Evolutionary conservation across 2,329 filamentous ascomycete species (phyloP), one percentile per base, ranked within the genome.

Genomic region (Diaporthe sp.): DNA sequence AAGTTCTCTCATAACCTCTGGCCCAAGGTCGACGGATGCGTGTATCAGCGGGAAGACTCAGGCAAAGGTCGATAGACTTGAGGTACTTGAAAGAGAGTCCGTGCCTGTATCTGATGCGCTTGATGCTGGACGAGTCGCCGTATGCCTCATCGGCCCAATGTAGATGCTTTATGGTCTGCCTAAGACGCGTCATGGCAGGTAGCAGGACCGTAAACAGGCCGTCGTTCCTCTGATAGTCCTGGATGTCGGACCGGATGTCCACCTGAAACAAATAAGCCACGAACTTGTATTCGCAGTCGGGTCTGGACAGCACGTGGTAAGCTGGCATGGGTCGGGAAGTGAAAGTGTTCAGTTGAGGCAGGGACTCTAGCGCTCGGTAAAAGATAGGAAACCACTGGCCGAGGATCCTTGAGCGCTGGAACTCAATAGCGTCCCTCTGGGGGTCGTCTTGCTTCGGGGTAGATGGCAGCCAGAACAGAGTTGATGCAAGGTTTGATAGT

Each of bases 211-310:
- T 28, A 15, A 63, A 63, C 4, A 63, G 13, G 60, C 60, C 60
- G 25, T 63, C 57, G 57, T 60, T 60, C 28, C 57, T 60, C 22
- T 63, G 60, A 28, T 63, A 63, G 60, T 13, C 13, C 15, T 63
- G 37, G 15, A 63, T 44, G 3, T 63, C 22, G 10, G 34, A 6
- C 2, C 31, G 57, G 12, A 2, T 39, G 4, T 60, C 57, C 34
- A 39, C 39, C 12, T 60, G 57, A 12, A 60, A 60, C 4, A n/a
- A 8, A 13, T 25, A 42, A 3, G 58, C 34, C 0, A 25, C n/a
- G n/a, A 61, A 42, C 37, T 61, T 3, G 37, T 61, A 61, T 2
- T 7, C 37, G 15, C 22, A 42, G 0, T 2, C 15, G 7, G 58
- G 37, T 12, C 31, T 10, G 4, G 57, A 60, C 20, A 60, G 17